Base-by-base conservation (phyloP, 1,139 yeast species). In the Lodderomyces parapsilosis region DNA sequence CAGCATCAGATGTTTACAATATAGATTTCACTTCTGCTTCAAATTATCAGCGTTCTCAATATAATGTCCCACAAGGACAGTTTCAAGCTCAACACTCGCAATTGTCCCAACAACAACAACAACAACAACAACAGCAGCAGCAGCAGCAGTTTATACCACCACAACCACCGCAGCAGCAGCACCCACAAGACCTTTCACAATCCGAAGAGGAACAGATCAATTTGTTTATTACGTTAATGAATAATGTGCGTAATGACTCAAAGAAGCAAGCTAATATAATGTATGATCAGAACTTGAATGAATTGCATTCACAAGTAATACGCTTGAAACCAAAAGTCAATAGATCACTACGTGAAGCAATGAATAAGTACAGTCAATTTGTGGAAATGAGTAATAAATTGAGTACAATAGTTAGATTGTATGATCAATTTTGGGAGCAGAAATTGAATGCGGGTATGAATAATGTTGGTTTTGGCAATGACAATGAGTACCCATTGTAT, bases 321-420 rank as follows among this genome's bases (percentile, higher is more conserved):
- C 73, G 78, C 17, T 62, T 88, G 43, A 83, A 87, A 49, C 96
- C 98, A 1, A 88, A 86, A 54, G 66, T 91, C 32, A 85, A 86
- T 44, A 71, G 76, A 28, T 78, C 88, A 11, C 66, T 90, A 40
- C 76, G 83, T 33, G 77, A 76, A 13, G 72, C 91, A 1, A 76
- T 81, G 28, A 77, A 78, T 41, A 84, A 81, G 56, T 81, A 90
- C 54, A 95, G 88, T 45, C 63, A 68, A 19, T 77, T 86, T 47
- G 79, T 87, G 50, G 93, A 87, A 46, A 73, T 89, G 77, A 90
- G 88, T 62, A 81, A 87, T 38, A 89, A 93, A 57, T 76, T 93
- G 43, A 82, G 87, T 41, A 85, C 94, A 2, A 86, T 90, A 25
- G 79, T 85, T 55, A 74, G 86, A 48, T 73, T 86, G 39, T 93